Percentiles rank a stretch among this genome's conserved stretches.
phyloP scores from a whole-genome alignment of 140 eudicot species.

The Senecio squalidus region DNA sequence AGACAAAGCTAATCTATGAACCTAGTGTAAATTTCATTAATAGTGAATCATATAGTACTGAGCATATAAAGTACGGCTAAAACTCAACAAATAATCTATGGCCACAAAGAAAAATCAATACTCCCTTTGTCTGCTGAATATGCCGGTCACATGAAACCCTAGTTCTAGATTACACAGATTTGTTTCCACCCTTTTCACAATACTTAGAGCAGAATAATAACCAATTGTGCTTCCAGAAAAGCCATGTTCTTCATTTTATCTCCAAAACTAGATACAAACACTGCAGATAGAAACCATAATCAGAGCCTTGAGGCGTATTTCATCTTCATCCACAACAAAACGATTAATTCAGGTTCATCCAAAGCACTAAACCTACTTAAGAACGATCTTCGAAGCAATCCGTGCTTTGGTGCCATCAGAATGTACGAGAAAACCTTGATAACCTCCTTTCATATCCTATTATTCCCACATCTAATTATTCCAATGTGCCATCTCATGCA shows the following conservation, averaged over 20 bases:
- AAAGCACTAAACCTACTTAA: neutral
- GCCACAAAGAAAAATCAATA: neutral
- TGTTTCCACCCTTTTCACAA: constrained; percentile 6
- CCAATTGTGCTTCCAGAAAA: neutral
- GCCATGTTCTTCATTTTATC: constrained; percentile 1
- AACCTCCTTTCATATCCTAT: neutral
- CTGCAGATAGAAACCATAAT: neutral
- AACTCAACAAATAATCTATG: neutral
- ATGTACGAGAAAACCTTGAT: neutral
- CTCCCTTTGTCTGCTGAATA: neutral
- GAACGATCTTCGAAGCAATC: neutral
- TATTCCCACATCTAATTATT: neutral
- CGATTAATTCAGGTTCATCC: neutral
- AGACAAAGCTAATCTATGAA: neutral
- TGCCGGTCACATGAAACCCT: neutral
- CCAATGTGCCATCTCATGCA: constrained; percentile 12
- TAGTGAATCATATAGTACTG: neutral
- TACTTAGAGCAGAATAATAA: constrained; percentile 1
- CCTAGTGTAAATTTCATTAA: neutral
- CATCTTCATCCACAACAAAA: constrained; percentile 1
- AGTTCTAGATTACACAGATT: neutral
- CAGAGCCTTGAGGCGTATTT: neutral
- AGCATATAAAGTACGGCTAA: too few species aligned
- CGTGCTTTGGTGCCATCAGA: neutral
- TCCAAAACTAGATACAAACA: constrained; percentile 14